Evolutionary conservation across 345 rosid species (phyloP), one percentile per base, ranked within the genome.

Genomic region (Linum lewisii): DNA sequence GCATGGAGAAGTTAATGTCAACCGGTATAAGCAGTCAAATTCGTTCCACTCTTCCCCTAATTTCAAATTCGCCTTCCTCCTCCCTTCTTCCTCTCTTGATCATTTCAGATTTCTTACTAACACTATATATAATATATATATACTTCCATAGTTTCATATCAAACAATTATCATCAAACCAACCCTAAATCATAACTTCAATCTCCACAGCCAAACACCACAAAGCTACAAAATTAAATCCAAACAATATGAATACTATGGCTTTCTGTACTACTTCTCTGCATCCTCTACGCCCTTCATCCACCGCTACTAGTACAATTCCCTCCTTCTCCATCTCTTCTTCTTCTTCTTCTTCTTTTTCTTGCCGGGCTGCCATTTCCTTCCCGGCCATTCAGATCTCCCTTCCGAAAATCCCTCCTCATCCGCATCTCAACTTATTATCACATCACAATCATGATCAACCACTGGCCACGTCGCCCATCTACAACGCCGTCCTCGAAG

Each of bases 401-500:
- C 54, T 51, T 21, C 21, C 54, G 21, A 51, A 21, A 10, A 21
- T 51, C 22, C 54, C 54, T 21, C 11, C 54, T 21, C 54, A 49
- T 6, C 7, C 19, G 15, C 52, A 49, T 19, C 52, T 49, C 52
- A 1, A 5, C 52, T 19, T 49, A n/a, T n/a, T n/a, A n/a, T n/a
- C n/a, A 10, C 52, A 19, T 34, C 52, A 10, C 19, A 15, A 15
- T 19, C 52, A 49, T 19, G 19, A 10, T 14, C 52, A 7, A 10
- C 52, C 13, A 0, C 52, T 15, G 52, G 52, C n/a, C n/a, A n/a
- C 19, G 21, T 4, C 8, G 9, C 54, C 11, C 24, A 2, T n/a
- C 54, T 72, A 69, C 42, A 69, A 69, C 49, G 60, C 59, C 13
- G 45, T 80, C 44, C 54, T 82, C 74, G 85, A 80, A 24, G 78